phyloP scores from a whole-genome alignment of 2,329 filamentous ascomycete species.

The Nemania sp. region DNA sequence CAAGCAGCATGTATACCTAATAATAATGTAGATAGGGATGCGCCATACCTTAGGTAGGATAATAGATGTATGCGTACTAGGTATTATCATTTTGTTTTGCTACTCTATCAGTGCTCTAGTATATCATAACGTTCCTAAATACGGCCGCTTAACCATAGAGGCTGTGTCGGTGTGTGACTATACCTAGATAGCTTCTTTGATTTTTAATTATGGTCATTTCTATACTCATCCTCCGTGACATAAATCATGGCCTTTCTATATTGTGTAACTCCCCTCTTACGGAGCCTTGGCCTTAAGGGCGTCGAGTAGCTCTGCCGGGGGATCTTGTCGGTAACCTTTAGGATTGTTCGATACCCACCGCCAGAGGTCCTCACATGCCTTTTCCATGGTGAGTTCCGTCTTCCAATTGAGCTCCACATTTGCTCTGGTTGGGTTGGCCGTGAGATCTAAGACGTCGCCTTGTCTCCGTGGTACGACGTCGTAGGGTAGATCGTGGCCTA shows the following conservation, averaged over 20 bases:
- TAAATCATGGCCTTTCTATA: slow-evolving; percentile 16
- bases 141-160: slow-evolving; percentile 17
- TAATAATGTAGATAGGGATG: no score
- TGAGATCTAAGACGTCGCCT: slow-evolving; percentile 94
- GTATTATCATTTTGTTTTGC: no score
- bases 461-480: slow-evolving; percentile 84
- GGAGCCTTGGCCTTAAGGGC: slow-evolving; percentile 61
- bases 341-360: slow-evolving; percentile 98
- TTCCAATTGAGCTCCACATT: slow-evolving; percentile 94
- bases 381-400: slow-evolving; percentile 88
- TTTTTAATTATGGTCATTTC: slow-evolving; percentile 16
- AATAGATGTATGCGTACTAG: no score
- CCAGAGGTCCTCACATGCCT: slow-evolving; percentile 95
- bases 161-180: background rate
- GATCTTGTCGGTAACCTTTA: slow-evolving; percentile 90
- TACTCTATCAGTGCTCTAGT: background rate
- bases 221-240: slow-evolving; percentile 24
- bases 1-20: no score
- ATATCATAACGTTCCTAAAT: background rate
- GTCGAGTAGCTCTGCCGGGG: slow-evolving; percentile 84
- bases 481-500: slow-evolving; percentile 88
- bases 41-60: no score
- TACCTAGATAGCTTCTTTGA: background rate
- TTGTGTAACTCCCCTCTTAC: slow-evolving; percentile 28
- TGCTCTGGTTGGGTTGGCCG: slow-evolving; percentile 87